Evolutionary conservation across 352 stramenopile species (phyloP).

Genomic region (Halophytophthora polymorphica): DNA sequence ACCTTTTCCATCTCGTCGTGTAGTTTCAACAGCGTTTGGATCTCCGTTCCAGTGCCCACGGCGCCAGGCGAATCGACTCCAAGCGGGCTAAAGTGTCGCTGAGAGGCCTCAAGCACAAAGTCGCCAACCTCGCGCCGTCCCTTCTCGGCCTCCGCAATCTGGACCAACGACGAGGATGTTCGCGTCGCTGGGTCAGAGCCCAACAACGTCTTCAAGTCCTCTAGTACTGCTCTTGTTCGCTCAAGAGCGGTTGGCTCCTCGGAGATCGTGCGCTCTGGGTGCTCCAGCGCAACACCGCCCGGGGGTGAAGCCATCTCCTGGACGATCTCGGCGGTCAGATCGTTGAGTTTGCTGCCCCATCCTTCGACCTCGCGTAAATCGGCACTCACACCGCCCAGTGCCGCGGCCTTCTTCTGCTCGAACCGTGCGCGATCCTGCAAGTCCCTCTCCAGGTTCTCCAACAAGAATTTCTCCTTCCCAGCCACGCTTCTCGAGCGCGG

Average conservation of each 20-base stretch:
- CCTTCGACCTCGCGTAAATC: constrained; percentile 35
- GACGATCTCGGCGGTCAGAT: constrained; percentile 30
- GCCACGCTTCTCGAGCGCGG: constrained; percentile 21
- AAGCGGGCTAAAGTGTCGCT: constrained; percentile 26
- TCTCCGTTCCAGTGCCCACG: not conserved
- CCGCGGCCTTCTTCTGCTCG: constrained; percentile 19
- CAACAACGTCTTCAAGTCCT: constrained; percentile 37
- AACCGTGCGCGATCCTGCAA: constrained; percentile 27
- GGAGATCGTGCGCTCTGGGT: constrained; percentile 16
- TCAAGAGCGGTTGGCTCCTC: constrained; percentile 22
- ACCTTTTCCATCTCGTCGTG: constrained; percentile 36
- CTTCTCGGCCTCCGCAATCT: constrained; percentile 44
- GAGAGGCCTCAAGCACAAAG: constrained; percentile 43
- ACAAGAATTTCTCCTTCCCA: constrained; percentile 30
- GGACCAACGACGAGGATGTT: constrained; percentile 51
- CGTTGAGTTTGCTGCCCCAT: constrained; percentile 28
- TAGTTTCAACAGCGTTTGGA: constrained; percentile 32
- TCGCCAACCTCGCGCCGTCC: constrained; percentile 49
- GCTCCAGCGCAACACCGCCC: constrained; percentile 1
- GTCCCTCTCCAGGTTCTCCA: constrained; percentile 46
- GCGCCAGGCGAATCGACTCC: not conserved
- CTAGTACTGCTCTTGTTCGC: constrained; percentile 24
- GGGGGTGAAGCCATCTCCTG: constrained; percentile 28
- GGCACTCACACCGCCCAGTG: constrained; percentile 16
- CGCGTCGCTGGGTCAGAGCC: constrained; percentile 37